These are phyloP conservation scores for Verticillium nubilum DNA, from an alignment of 2,329 filamentous ascomycete genomes.

Conservation along the genomic window DNA sequence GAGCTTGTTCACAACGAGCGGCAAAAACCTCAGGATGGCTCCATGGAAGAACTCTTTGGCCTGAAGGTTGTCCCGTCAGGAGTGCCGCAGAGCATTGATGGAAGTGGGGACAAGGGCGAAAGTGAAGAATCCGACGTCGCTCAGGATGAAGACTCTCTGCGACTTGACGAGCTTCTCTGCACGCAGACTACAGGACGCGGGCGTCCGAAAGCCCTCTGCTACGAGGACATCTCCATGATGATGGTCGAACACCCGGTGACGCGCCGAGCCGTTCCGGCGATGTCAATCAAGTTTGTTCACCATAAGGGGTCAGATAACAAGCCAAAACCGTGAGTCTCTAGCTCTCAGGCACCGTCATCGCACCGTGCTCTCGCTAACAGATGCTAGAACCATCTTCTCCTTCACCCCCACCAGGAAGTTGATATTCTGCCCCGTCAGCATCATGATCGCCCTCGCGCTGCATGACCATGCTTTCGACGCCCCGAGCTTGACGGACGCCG, in stretches of 20 bases:
- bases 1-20: constrained; percentile 22
- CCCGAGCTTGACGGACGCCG: constrained; percentile 14
- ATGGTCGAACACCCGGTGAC: constrained; percentile 18
- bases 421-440: constrained; percentile 18
- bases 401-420: constrained; percentile 19
- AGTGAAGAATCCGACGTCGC: constrained; percentile 8
- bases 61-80: constrained; percentile 11
- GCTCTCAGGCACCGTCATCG: background rate
- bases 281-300: constrained; percentile 23
- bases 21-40: constrained; percentile 18
- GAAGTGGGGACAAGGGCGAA: background rate
- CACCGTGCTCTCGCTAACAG: background rate
- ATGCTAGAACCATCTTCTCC: constrained; percentile 20
- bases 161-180: constrained; percentile 16
- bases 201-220: constrained; percentile 21
- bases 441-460: constrained; percentile 19
- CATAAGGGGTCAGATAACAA: constrained; percentile 22
- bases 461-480: constrained; percentile 18
- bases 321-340: constrained; percentile 18
- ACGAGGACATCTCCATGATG: constrained; percentile 23
- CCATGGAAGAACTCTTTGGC: constrained; percentile 17
- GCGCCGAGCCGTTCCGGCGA: constrained; percentile 13
- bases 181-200: constrained; percentile 15
- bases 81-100: background rate
- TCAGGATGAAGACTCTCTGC: constrained; percentile 14